Conservation (phyloP, 2,329 filamentous ascomycete species). For the Trichothecium roseum region DNA sequence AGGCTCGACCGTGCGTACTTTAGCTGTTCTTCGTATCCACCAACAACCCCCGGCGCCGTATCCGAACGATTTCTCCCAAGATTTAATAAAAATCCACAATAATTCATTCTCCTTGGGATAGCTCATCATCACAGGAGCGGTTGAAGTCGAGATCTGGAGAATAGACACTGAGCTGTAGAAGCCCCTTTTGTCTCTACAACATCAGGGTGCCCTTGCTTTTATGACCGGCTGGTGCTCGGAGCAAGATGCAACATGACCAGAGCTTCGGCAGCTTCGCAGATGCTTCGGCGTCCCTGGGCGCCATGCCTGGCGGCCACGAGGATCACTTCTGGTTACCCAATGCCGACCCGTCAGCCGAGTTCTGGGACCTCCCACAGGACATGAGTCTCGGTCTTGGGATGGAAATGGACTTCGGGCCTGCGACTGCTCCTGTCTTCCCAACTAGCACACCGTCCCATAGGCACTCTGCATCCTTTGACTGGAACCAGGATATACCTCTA, state of each 20-base stretch:
- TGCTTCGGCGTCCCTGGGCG: constrained; percentile 32
- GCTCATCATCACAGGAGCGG: too few relatives aligned
- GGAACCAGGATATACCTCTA: constrained; percentile 43
- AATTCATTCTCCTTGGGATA: too few relatives aligned
- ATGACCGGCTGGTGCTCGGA: constrained; percentile 23
- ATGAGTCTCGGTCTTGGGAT: constrained; percentile 36
- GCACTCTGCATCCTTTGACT: constrained; percentile 43
- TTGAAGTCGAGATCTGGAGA: too few relatives aligned
- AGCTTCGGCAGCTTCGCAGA: constrained; percentile 37
- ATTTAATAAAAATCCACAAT: too few relatives aligned
- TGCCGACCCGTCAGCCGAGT: constrained; percentile 45
- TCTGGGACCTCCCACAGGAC: constrained; percentile 42
- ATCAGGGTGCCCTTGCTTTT: too few relatives aligned
- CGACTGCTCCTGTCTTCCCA: constrained; percentile 23
- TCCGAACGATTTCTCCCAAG: too few relatives aligned
- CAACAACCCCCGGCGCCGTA: too few relatives aligned
- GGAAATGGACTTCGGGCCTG: constrained; percentile 46
- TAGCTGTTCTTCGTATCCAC: too few relatives aligned
- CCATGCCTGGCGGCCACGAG: constrained; percentile 33
- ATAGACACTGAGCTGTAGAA: too few relatives aligned
- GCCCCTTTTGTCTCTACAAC: too few relatives aligned
- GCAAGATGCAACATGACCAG: constrained; percentile 50
- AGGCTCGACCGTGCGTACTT: too few relatives aligned
- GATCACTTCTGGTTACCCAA: constrained; percentile 52
- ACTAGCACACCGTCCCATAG: constrained; percentile 25